These are phyloP conservation scores for Fusarium siculi DNA, from an alignment of 2,329 filamentous ascomycete genomes.

Conservation along the genomic window DNA sequence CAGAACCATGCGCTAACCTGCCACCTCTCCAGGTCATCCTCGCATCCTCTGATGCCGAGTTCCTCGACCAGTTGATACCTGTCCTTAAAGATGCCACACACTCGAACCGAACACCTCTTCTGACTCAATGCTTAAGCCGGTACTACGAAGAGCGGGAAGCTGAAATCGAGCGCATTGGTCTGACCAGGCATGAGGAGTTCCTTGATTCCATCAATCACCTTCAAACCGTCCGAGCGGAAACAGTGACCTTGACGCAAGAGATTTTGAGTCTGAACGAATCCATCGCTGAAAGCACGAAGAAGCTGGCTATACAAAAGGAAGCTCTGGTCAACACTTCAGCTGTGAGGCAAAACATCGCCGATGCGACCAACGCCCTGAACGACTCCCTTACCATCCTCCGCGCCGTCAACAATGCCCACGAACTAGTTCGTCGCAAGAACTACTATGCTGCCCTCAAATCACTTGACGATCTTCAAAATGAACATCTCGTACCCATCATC, in stretches of 20 bases:
- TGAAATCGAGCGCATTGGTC: slow-evolving; percentile 93
- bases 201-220: slow-evolving; percentile 92
- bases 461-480: slow-evolving; percentile 94
- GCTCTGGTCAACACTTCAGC: slow-evolving; percentile 91
- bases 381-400: slow-evolving; percentile 93
- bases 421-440: slow-evolving; percentile 89
- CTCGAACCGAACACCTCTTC: slow-evolving; percentile 75
- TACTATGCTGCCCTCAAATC: slow-evolving; percentile 96
- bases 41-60: slow-evolving; percentile 90
- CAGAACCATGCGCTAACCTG: slow-evolving; percentile 16
- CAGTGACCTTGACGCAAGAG: slow-evolving; percentile 86
- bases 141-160: slow-evolving; percentile 88
- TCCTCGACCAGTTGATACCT: slow-evolving; percentile 94
- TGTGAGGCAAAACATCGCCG: slow-evolving; percentile 94
- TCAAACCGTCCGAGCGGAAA: slow-evolving; percentile 91
- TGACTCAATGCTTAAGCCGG: slow-evolving; percentile 76
- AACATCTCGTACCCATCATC: slow-evolving; percentile 80
- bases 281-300: slow-evolving; percentile 94
- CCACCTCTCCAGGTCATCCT: slow-evolving; percentile 78
- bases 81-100: slow-evolving; percentile 90
- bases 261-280: slow-evolving; percentile 93
- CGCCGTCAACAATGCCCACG: slow-evolving; percentile 93
- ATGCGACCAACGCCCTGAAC: slow-evolving; percentile 86
- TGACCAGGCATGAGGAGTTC: slow-evolving; percentile 97
- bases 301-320: slow-evolving; percentile 93